phyloP scores from a whole-genome alignment of 2,329 filamentous ascomycete species.

The Aspergillus clavatus region DNA sequence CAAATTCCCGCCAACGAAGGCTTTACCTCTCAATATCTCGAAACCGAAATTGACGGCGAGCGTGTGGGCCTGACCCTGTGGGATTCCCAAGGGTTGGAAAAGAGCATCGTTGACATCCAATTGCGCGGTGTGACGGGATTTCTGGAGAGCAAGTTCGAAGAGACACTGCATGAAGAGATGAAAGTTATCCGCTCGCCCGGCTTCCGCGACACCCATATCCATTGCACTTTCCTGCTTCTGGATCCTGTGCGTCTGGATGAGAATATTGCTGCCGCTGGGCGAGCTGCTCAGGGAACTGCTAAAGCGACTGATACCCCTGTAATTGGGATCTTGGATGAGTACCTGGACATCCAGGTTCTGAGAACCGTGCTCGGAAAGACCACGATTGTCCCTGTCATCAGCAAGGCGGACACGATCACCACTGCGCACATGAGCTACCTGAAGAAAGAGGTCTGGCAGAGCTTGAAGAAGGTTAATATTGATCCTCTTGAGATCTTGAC shows the following conservation, averaged over 20 bases:
- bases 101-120: conserved; percentile 91
- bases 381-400: conserved; percentile 89
- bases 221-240: conserved; percentile 87
- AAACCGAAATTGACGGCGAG: conserved; percentile 91
- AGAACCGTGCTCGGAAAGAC: conserved; percentile 87
- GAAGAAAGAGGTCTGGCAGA: conserved; percentile 86
- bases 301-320: conserved; percentile 41
- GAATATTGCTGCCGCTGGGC: conserved; percentile 67
- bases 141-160: conserved; percentile 96
- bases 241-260: conserved; percentile 81
- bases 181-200: conserved; percentile 92
- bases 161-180: conserved; percentile 95
- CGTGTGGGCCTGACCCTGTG: conserved; percentile 88
- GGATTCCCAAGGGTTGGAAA: conserved; percentile 94
- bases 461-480: conserved; percentile 76
- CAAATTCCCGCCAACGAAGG: conserved; percentile 55
- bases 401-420: conserved; percentile 97
- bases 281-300: conserved; percentile 50
- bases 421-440: conserved; percentile 87
- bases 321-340: conserved; percentile 73
- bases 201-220: conserved; percentile 92
- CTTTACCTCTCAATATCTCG: conserved; percentile 84
- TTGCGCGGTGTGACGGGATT: conserved; percentile 86
- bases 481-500: conserved; percentile 85
- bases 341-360: conserved; percentile 85